phyloP scores from a whole-genome alignment of 2,329 filamentous ascomycete genomes.

The Fusarium verticillioides region DNA sequence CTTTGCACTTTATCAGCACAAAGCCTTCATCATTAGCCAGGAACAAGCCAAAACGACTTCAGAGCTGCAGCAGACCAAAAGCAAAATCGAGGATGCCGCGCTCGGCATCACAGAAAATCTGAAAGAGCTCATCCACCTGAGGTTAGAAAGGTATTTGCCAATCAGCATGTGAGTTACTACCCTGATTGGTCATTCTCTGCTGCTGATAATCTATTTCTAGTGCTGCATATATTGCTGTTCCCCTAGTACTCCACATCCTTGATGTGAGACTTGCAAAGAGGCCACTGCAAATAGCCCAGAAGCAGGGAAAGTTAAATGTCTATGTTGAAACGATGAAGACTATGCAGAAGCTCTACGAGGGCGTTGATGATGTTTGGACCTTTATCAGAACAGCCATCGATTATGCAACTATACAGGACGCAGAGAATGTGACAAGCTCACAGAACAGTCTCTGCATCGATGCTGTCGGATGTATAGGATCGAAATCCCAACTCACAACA shows the following conservation, averaged over 20 bases:
- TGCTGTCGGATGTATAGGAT: neutral
- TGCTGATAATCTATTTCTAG: neutral
- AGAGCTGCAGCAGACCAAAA: neutral
- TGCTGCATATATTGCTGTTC: constrained; percentile 24
- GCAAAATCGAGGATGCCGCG: constrained; percentile 7
- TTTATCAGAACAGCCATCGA: constrained; percentile 15
- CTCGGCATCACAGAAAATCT: constrained; percentile 17
- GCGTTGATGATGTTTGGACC: constrained; percentile 25
- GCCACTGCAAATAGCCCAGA: constrained; percentile 21
- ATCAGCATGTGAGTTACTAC: constrained; percentile 22
- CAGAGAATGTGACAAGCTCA: neutral
- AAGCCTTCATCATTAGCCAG: constrained; percentile 15
- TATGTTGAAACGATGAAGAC: constrained; percentile 23
- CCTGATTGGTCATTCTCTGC: too few relatives aligned
- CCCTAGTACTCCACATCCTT: constrained; percentile 19
- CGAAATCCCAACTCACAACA: neutral
- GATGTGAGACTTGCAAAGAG: constrained; percentile 25
- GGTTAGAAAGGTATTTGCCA: constrained; percentile 16
- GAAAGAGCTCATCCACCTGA: constrained; percentile 23
- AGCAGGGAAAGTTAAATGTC: constrained; percentile 19
- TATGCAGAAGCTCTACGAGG: constrained; percentile 19
- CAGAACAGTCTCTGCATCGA: neutral
- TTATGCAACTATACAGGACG: neutral
- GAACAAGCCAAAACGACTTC: neutral
- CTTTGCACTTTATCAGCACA: constrained; percentile 20